Evolutionary conservation across 345 rosid genomes (phyloP).

Genomic region (Excoecaria agallocha): DNA sequence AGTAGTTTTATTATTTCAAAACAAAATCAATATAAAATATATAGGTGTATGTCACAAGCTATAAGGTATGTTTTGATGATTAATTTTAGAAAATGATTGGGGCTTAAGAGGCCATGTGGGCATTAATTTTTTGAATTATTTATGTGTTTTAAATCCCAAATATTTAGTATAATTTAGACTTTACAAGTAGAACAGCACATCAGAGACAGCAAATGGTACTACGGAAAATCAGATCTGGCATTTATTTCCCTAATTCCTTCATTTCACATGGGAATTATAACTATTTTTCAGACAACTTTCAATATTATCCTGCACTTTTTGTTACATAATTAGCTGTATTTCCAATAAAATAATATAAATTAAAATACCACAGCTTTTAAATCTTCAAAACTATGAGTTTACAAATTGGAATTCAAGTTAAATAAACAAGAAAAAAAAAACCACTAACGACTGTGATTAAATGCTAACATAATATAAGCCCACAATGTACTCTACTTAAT

Average conservation of each 20-base stretch:
- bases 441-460: no score
- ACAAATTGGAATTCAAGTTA: no score
- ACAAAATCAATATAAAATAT: neutral
- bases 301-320: neutral
- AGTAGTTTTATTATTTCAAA: neutral
- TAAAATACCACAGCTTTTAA: no score
- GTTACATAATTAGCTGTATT: neutral
- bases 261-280: constrained; percentile 7
- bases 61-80: neutral
- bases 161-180: neutral
- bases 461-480: no score
- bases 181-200: no score
- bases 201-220: constrained; percentile 2
- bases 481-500: no score
- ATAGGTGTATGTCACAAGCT: constrained; percentile 2
- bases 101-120: neutral
- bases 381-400: no score
- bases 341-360: no score
- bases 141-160: neutral
- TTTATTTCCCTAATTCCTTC: neutral
- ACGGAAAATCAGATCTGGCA: constrained; percentile 37
- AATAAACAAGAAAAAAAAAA: no score
- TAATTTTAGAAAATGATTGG: neutral
- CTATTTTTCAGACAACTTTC: constrained; percentile 4
- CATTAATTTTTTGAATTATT: neutral